Percentiles rank a stretch among this genome's conserved stretches.
phyloP scores from a whole-genome alignment of 495 filamentous ascomycete species.

The Hamigera avellanea region DNA sequence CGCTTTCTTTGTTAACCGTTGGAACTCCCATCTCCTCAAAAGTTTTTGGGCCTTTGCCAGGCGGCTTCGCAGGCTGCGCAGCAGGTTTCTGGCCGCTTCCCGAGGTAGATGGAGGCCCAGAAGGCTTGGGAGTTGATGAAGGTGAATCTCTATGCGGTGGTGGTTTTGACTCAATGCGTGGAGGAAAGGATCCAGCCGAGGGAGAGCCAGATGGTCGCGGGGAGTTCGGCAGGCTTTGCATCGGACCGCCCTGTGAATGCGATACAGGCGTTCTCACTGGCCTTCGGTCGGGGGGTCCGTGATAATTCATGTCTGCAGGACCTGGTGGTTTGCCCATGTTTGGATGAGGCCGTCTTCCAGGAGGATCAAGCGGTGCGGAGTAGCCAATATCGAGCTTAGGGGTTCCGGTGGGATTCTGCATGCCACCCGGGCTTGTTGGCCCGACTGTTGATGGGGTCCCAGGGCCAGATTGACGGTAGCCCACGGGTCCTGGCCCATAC shows the following conservation, averaged over 20 bases:
- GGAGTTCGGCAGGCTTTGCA: slow-evolving; percentile 6
- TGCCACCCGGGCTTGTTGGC: slow-evolving; percentile 17
- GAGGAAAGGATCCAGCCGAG: slow-evolving; percentile 18
- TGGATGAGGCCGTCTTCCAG: slow-evolving; percentile 22
- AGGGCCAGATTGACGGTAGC: slow-evolving; percentile 27
- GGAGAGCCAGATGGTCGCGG: slow-evolving; percentile 21
- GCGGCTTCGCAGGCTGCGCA: slow-evolving; percentile 14
- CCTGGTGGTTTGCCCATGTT: slow-evolving; percentile 9
- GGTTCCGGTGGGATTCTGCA: slow-evolving; percentile 16
- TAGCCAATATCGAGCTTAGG: slow-evolving; percentile 42
- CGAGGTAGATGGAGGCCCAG: slow-evolving; percentile 9
- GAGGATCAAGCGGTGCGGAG: slow-evolving; percentile 37
- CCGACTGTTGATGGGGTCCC: slow-evolving; percentile 20
- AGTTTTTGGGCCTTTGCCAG: slow-evolving; percentile 78
- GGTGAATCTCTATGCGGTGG: slow-evolving; percentile 18
- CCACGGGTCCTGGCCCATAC: slow-evolving; percentile 25
- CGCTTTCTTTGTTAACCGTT: slow-evolving; percentile 61
- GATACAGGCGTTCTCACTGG: slow-evolving; percentile 23
- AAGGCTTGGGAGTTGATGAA: slow-evolving; percentile 21
- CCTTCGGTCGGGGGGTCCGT: slow-evolving; percentile 21
- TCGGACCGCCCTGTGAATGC: slow-evolving; percentile 15
- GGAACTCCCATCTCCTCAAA: slow-evolving; percentile 98
- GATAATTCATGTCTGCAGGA: slow-evolving; percentile 6
- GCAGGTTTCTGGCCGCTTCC: slow-evolving; percentile 19
- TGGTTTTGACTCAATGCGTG: slow-evolving; percentile 23